Evolutionary conservation across 202 grass and related monocot species (phyloP), one percentile per base, ranked within the genome.

Genomic region (Zoysia matrella): DNA sequence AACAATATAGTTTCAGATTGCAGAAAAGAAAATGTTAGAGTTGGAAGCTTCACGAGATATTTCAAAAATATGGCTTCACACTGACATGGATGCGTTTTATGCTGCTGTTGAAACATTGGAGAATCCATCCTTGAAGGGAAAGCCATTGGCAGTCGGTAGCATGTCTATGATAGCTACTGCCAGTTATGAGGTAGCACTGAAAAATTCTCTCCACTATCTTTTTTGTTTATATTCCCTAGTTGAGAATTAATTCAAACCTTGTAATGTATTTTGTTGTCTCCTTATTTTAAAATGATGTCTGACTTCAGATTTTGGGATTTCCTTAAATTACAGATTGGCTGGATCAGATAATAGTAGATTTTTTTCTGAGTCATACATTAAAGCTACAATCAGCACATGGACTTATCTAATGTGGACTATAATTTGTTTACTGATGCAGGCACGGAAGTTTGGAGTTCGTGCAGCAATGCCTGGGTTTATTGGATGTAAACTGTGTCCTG

Each of bases 381-480:
- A 81, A 85, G 45, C 7, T 61, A n/a, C 16, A 77, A 53, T 36
- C 72, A 72, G 48, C 46, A 43, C 65, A 50, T 8, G 0, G 3
- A 44, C 54, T 71, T 85, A 81, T 71, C 22, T 84, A 48, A 54
- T 74, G 14, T n/a, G 65, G 2, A 16, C 16, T 72, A 13, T 85
- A 79, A 79, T 75, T 74, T 11, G n/a, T 57, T 74, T 72, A 83
- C 84, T 90, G 8, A 74, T 84, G 65, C 88, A 98, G 95, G 95
- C 90, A 15, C 79, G 90, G 1, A 98, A 98, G 48, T 98, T 90
- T 86, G 95, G 95, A 40, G 87, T 98, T 47, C 90, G 95, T 91
- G 95, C 95, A 81, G 95, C 95, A 61, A 98, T 98, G 95, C 95
- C 95, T 85, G 95, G 95, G 86, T 98, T 98, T 84, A 98, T 98